Evolutionary conservation across 2,329 filamentous ascomycete genomes (phyloP).

Genomic region (Cryphonectria japonica): DNA sequence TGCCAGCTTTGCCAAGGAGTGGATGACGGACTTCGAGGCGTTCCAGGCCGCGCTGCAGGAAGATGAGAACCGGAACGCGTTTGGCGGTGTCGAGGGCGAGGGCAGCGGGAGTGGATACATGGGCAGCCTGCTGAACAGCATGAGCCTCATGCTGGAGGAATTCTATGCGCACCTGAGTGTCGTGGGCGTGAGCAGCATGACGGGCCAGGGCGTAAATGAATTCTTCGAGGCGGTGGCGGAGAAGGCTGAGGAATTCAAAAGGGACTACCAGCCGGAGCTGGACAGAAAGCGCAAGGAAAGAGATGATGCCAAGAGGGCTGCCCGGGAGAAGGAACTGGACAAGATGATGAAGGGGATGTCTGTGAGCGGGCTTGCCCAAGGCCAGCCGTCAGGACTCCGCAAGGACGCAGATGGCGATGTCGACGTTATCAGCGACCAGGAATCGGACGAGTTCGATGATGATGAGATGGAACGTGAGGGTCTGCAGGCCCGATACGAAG

Average conservation of each 20-base stretch:
- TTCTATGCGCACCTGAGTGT: constrained; percentile 95
- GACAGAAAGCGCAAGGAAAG: constrained; percentile 76
- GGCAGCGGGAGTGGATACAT: constrained; percentile 88
- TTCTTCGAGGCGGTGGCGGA: constrained; percentile 89
- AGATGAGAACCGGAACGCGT: constrained; percentile 78
- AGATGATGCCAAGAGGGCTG: constrained; percentile 72
- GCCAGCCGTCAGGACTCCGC: constrained; percentile 33
- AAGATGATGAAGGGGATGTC: constrained; percentile 95
- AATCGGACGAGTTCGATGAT: constrained; percentile 60
- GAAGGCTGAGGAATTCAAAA: constrained; percentile 86
- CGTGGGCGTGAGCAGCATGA: constrained; percentile 91
- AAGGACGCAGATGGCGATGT: constrained; percentile 41
- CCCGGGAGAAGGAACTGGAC: constrained; percentile 80
- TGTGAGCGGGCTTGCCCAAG: constrained; percentile 40
- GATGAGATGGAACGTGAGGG: constrained; percentile 67
- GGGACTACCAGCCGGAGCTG: constrained; percentile 90
- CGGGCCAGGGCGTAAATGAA: constrained; percentile 86
- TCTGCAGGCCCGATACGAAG: constrained; percentile 75
- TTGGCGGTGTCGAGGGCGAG: constrained; percentile 71
- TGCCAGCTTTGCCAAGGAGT: constrained; percentile 89
- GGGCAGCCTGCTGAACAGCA: constrained; percentile 92
- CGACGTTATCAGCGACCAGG: constrained; percentile 53
- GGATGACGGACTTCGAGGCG: constrained; percentile 99
- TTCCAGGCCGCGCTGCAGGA: constrained; percentile 84
- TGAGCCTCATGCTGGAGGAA: constrained; percentile 96